phyloP scores from a whole-genome alignment of 352 stramenopile species.

The Pythium chondricola region DNA sequence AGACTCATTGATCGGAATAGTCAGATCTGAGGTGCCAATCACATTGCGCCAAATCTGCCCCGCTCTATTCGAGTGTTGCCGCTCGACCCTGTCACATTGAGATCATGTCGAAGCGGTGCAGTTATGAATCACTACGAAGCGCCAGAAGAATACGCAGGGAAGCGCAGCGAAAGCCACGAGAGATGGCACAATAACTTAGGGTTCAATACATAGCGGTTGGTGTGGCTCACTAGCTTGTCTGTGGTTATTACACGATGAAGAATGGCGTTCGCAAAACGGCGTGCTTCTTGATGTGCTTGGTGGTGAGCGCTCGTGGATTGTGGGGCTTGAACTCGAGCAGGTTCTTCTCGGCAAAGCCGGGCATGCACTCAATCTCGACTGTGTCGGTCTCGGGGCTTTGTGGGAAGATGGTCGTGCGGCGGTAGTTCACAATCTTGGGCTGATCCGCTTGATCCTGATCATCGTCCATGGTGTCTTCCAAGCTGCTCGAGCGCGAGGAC shows the following conservation, averaged over 20 bases:
- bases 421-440: neutral
- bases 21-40: constrained; percentile 9
- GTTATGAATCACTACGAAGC: too few species aligned
- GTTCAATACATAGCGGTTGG: too few species aligned
- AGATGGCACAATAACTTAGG: too few species aligned
- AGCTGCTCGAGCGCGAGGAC: constrained; percentile 4
- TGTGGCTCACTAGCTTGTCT: too few species aligned
- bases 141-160: neutral
- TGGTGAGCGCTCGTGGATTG: constrained; percentile 11
- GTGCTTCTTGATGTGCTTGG: constrained; percentile 1
- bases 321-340: constrained; percentile 17
- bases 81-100: constrained; percentile 14
- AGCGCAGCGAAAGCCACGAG: neutral
- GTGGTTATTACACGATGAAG: neutral
- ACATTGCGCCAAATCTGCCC: constrained; percentile 4
- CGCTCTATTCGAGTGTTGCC: constrained; percentile 11
- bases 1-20: neutral
- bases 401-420: neutral
- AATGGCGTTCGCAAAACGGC: neutral
- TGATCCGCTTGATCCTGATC: neutral
- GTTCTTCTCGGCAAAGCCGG: constrained; percentile 11
- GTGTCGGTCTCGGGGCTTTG: too few species aligned
- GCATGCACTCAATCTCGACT: constrained; percentile 9
- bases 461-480: neutral
- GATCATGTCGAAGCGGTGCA: neutral